phyloP scores from a whole-genome alignment of 495 filamentous ascomycete species.

The Penicillium cinerascens region DNA sequence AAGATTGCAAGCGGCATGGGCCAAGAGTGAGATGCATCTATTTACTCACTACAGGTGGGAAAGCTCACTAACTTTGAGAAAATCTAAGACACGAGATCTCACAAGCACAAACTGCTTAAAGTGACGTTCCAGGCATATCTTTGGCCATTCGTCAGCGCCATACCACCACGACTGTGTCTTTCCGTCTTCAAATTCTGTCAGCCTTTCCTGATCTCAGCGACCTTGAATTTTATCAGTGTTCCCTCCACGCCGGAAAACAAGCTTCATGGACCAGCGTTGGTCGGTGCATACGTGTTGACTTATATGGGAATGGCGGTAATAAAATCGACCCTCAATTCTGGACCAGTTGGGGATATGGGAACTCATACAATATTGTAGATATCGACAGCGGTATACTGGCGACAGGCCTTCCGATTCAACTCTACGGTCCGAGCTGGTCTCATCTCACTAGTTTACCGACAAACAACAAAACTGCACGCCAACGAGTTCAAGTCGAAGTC shows the following conservation, averaged over 20 bases:
- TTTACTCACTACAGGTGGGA: background rate
- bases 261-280: slow-evolving; percentile 52
- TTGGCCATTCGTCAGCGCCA: slow-evolving; percentile 33
- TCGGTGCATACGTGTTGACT: slow-evolving; percentile 53
- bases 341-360: too few species aligned
- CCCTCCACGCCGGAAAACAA: slow-evolving; percentile 16
- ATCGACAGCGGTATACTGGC: slow-evolving; percentile 48
- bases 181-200: slow-evolving; percentile 56
- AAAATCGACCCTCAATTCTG: slow-evolving; percentile 5
- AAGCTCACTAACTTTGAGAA: background rate
- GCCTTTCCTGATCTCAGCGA: slow-evolving; percentile 54
- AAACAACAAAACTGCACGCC: slow-evolving; percentile 25
- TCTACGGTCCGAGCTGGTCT: slow-evolving; percentile 52
- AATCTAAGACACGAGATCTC: background rate
- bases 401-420: slow-evolving; percentile 45
- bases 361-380: slow-evolving; percentile 13
- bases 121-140: slow-evolving; percentile 17
- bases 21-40: background rate
- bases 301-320: slow-evolving; percentile 55
- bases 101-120: slow-evolving; percentile 11
- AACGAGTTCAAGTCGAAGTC: slow-evolving; percentile 35
- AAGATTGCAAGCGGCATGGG: slow-evolving; percentile 1
- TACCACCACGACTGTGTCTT: slow-evolving; percentile 46
- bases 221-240: slow-evolving; percentile 34
- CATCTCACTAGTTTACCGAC: slow-evolving; percentile 26